These are phyloP conservation scores for Botrytis byssoidea DNA, from an alignment of 2,329 filamentous ascomycete genomes.

Conservation along the genomic window DNA sequence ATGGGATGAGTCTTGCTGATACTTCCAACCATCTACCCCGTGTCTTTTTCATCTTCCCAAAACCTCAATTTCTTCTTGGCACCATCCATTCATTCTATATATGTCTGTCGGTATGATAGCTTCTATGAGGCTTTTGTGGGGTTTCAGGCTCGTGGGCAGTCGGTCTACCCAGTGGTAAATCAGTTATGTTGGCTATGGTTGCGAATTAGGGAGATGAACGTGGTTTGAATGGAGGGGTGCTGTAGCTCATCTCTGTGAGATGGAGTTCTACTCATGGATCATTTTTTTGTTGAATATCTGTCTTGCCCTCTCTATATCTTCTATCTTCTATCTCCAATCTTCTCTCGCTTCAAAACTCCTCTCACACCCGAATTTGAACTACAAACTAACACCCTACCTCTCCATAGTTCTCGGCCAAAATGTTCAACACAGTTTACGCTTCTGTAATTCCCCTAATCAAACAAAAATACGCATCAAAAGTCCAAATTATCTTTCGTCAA, in stretches of 20 bases:
- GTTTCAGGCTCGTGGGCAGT: no score
- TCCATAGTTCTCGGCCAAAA: constrained; percentile 56
- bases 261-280: background rate
- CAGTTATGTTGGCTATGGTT: no score
- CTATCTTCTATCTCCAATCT: no score
- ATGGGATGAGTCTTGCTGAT: background rate
- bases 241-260: background rate
- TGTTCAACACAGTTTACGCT: constrained; percentile 71
- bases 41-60: background rate
- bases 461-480: constrained; percentile 53
- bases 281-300: background rate
- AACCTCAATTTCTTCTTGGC: background rate
- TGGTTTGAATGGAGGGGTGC: background rate
- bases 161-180: background rate
- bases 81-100: background rate
- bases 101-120: background rate
- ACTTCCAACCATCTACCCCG: background rate
- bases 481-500: constrained; percentile 82
- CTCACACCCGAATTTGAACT: background rate
- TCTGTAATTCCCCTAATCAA: constrained; percentile 64
- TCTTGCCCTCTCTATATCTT: background rate
- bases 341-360: background rate
- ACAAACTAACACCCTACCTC: background rate
- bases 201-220: background rate
- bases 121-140: background rate